phyloP scores from a whole-genome alignment of 1,284 basidiomycete species.

The Microbotryum lychnidis-dioicae region DNA sequence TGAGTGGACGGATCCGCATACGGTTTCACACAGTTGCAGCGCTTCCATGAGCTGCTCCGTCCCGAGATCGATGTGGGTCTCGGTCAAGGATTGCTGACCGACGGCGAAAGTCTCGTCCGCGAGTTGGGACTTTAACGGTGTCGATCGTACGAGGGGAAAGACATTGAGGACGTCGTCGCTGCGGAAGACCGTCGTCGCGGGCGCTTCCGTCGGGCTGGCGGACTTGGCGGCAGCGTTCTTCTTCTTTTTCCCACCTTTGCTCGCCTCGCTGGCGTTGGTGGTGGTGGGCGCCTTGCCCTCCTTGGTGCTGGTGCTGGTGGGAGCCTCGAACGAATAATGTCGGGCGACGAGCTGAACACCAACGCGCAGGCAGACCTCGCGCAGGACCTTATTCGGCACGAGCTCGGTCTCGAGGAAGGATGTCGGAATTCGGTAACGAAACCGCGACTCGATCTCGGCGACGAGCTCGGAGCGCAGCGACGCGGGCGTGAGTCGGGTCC shows the following conservation, averaged over 20 bases:
- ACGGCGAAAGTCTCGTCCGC: slow-evolving; percentile 51
- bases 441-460: slow-evolving; percentile 44
- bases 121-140: slow-evolving; percentile 43
- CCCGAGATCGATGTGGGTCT: slow-evolving; percentile 47
- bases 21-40: slow-evolving; percentile 50
- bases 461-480: slow-evolving; percentile 42
- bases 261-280: slow-evolving; percentile 25
- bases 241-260: slow-evolving; percentile 8
- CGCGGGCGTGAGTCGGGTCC: slow-evolving; percentile 47
- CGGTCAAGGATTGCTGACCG: slow-evolving; percentile 47
- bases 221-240: slow-evolving; percentile 32
- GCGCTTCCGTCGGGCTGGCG: slow-evolving; percentile 21
- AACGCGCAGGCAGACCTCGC: slow-evolving; percentile 47
- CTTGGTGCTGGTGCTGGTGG: neutral
- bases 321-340: slow-evolving; percentile 44
- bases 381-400: slow-evolving; percentile 35
- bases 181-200: slow-evolving; percentile 42
- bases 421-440: slow-evolving; percentile 45
- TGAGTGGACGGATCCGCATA: slow-evolving; percentile 51
- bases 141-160: slow-evolving; percentile 48
- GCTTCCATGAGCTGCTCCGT: slow-evolving; percentile 50
- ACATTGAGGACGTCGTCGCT: slow-evolving; percentile 49
- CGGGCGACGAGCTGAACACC: slow-evolving; percentile 50
- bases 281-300: neutral
- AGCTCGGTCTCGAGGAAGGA: slow-evolving; percentile 44